A percentile compares a stretch with the other conserved stretches of the same genome.
Evolutionary conservation across 2,329 filamentous ascomycete genomes (phyloP).

Genomic region (Apiospora malaysiana): DNA sequence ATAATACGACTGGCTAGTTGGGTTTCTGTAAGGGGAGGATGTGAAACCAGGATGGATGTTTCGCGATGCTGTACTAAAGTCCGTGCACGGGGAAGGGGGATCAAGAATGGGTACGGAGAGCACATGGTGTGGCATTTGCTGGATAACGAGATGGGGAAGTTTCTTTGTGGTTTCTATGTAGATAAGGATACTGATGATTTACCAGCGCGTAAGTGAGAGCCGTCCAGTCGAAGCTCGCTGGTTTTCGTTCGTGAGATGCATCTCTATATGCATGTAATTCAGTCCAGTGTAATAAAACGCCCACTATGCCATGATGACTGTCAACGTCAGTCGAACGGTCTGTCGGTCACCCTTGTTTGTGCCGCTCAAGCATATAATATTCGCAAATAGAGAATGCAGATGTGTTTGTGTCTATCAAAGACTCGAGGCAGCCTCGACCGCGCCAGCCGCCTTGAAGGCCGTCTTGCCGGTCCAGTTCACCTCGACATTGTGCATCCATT

Average conservation of each 20-base stretch:
- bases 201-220: background rate
- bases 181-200: background rate
- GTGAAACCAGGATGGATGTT: slow-evolving; percentile 11
- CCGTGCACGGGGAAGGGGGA: slow-evolving; percentile 12
- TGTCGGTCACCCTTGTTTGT: slow-evolving; percentile 13
- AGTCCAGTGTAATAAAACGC: slow-evolving; percentile 14
- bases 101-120: slow-evolving; percentile 7
- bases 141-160: background rate
- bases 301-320: background rate
- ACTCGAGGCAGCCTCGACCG: slow-evolving; percentile 63
- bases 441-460: slow-evolving; percentile 67
- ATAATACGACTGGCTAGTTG: background rate
- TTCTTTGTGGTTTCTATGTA: slow-evolving; percentile 8
- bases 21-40: slow-evolving; percentile 9
- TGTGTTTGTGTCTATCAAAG: slow-evolving; percentile 44
- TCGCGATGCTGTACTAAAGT: slow-evolving; percentile 6
- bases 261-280: slow-evolving; percentile 14
- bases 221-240: background rate
- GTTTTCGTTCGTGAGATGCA: slow-evolving; percentile 11
- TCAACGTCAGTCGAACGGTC: background rate
- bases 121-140: slow-evolving; percentile 14
- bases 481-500: slow-evolving; percentile 87
- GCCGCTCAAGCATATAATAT: slow-evolving; percentile 9
- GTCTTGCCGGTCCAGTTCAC: slow-evolving; percentile 68
- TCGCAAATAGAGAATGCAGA: background rate